Evolutionary conservation across 2,329 filamentous ascomycete species (phyloP).

Genomic region (Microsporum ferrugineum): DNA sequence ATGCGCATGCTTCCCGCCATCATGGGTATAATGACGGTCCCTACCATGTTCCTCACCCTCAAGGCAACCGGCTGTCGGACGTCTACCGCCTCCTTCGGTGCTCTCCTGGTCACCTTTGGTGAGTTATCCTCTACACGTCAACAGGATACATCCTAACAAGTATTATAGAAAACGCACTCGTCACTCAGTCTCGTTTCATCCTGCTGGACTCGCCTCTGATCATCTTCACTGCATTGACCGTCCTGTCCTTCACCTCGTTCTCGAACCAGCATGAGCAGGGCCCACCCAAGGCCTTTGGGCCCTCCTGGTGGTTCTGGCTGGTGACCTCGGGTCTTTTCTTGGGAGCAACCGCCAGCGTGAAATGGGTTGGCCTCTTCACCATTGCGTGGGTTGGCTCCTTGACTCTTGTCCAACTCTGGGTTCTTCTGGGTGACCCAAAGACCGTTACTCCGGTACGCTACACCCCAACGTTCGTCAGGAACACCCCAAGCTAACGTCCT

Average conservation of each 20-base stretch:
- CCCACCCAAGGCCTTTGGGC: constrained; percentile 72
- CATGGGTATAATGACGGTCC: constrained; percentile 76
- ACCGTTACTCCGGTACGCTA: constrained; percentile 62
- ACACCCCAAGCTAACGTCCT: neutral
- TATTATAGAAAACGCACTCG: constrained; percentile 71
- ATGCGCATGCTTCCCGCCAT: constrained; percentile 92
- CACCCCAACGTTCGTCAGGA: constrained; percentile 86
- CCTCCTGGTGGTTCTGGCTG: constrained; percentile 98
- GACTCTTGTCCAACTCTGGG: constrained; percentile 87
- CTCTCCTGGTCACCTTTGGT: constrained; percentile 85
- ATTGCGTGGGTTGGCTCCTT: constrained; percentile 94
- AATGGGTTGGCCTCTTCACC: constrained; percentile 98
- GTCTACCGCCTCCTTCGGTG: constrained; percentile 69
- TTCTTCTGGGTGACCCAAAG: constrained; percentile 77
- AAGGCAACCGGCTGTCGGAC: constrained; percentile 86
- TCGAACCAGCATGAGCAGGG: constrained; percentile 95
- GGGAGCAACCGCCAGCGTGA: constrained; percentile 85
- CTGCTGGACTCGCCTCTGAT: constrained; percentile 91
- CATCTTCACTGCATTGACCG: constrained; percentile 84
- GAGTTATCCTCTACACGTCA: constrained; percentile 17
- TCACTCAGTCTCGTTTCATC: constrained; percentile 90
- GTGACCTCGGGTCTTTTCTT: constrained; percentile 73
- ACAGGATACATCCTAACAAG: constrained; percentile 11
- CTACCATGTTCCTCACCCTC: constrained; percentile 86
- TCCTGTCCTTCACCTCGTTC: constrained; percentile 81